These are phyloP conservation scores for Rutstroemia sp. DNA, from an alignment of 2,329 filamentous ascomycete species.

Conservation along the genomic window DNA sequence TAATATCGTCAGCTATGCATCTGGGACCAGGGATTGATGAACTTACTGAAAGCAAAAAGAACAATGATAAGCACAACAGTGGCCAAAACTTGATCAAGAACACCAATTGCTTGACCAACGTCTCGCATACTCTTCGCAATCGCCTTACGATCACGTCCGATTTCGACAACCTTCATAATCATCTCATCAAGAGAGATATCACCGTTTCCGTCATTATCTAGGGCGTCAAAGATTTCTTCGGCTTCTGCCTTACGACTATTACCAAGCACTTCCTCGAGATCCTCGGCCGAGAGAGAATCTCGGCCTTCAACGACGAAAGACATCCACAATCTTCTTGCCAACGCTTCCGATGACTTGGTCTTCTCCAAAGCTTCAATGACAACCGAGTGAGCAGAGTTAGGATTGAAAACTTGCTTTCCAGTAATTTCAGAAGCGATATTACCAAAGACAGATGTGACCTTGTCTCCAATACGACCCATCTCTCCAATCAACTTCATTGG, in stretches of 20 bases:
- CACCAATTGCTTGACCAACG: constrained; percentile 87
- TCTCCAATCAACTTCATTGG: constrained; percentile 71
- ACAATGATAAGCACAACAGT: constrained; percentile 74
- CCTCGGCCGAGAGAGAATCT: constrained; percentile 70
- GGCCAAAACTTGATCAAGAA: constrained; percentile 79
- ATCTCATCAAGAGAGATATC: constrained; percentile 95
- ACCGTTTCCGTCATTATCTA: constrained; percentile 85
- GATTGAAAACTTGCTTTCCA: constrained; percentile 91
- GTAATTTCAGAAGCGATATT: constrained; percentile 93
- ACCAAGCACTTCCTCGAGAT: constrained; percentile 83
- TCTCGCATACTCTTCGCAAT: constrained; percentile 94
- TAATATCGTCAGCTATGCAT: constrained; percentile 19
- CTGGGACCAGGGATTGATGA: too few species aligned
- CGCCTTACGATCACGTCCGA: constrained; percentile 78
- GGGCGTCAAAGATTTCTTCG: constrained; percentile 71
- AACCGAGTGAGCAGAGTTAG: constrained; percentile 81
- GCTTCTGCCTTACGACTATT: constrained; percentile 66
- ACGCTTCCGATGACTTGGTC: constrained; percentile 74
- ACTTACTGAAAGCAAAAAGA: constrained; percentile 73
- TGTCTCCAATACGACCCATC: constrained; percentile 79
- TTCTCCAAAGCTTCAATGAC: constrained; percentile 86
- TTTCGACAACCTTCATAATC: constrained; percentile 66
- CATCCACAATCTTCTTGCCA: constrained; percentile 96
- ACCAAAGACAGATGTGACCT: constrained; percentile 86
- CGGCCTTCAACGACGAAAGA: constrained; percentile 90